Evolutionary conservation across 1,284 basidiomycete species (phyloP).

Genomic region (Papiliotrema fonsecae): DNA sequence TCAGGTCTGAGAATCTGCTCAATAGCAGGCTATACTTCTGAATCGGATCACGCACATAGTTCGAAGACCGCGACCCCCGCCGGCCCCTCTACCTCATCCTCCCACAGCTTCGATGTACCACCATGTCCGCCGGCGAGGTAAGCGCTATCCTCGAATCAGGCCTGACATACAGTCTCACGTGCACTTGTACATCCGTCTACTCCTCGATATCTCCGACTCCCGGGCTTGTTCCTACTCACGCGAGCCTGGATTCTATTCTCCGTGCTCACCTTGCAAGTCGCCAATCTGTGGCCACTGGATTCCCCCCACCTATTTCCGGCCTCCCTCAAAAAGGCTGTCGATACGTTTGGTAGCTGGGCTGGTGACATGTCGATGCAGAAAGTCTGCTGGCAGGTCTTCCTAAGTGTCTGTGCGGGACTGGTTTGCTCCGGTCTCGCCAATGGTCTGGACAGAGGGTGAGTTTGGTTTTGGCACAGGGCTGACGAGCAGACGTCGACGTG

Average conservation of each 20-base stretch:
- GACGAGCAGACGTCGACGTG: slow-evolving; percentile 16
- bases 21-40: slow-evolving; percentile 35
- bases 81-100: slow-evolving; percentile 25
- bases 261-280: slow-evolving; percentile 38
- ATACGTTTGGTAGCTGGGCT: slow-evolving; percentile 15
- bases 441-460: slow-evolving; percentile 39
- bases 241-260: slow-evolving; percentile 39
- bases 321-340: neutral
- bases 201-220: slow-evolving; percentile 33
- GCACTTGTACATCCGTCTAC: slow-evolving; percentile 28
- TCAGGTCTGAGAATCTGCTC: neutral
- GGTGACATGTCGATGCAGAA: slow-evolving; percentile 37
- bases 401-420: slow-evolving; percentile 39
- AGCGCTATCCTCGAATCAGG: neutral
- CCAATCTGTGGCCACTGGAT: slow-evolving; percentile 29
- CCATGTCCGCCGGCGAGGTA: slow-evolving; percentile 6
- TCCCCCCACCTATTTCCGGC: neutral
- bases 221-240: slow-evolving; percentile 32
- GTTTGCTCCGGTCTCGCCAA: slow-evolving; percentile 36
- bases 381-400: slow-evolving; percentile 44
- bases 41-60: slow-evolving; percentile 47
- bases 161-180: slow-evolving; percentile 5
- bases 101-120: slow-evolving; percentile 12
- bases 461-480: neutral
- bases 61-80: slow-evolving; percentile 30